These are phyloP conservation scores for Musa troglodytarum DNA, from an alignment of 176 grass and related monocot genomes.

Conservation along the genomic window DNA sequence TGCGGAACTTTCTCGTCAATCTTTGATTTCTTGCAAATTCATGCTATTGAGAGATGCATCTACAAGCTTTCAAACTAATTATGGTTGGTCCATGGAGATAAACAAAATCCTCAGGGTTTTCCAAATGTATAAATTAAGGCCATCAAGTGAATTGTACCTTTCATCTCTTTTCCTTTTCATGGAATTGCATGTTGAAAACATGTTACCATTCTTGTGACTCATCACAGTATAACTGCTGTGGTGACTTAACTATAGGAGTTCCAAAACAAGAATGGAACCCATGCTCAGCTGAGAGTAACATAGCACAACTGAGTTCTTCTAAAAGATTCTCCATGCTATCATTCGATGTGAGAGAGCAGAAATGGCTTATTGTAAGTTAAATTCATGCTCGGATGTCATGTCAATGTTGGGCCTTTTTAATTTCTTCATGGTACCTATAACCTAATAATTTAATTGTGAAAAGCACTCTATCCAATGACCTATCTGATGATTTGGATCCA, in stretches of 20 bases:
- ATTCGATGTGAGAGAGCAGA: background rate
- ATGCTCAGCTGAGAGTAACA: background rate
- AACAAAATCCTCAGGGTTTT: background rate
- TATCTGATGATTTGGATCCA: no score
- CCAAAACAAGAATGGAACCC: background rate
- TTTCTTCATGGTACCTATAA: no score
- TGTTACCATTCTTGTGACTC: background rate
- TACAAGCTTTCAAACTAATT: background rate
- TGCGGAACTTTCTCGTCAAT: background rate
- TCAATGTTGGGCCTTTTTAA: no score
- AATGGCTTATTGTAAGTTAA: background rate
- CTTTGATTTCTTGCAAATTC: slow-evolving; percentile 2
- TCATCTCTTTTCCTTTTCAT: no score
- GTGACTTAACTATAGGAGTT: background rate
- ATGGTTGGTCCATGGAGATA: background rate
- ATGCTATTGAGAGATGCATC: background rate
- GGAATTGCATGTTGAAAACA: background rate
- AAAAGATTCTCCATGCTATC: background rate
- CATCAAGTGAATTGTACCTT: no score
- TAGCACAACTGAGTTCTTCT: no score
- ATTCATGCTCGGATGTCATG: background rate
- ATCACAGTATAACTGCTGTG: background rate
- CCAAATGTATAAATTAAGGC: background rate
- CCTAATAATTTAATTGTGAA: no score
- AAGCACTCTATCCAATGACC: background rate